These are phyloP conservation scores for Pythium insidiosum DNA, from an alignment of 352 stramenopile genomes.

Conservation along the genomic window DNA sequence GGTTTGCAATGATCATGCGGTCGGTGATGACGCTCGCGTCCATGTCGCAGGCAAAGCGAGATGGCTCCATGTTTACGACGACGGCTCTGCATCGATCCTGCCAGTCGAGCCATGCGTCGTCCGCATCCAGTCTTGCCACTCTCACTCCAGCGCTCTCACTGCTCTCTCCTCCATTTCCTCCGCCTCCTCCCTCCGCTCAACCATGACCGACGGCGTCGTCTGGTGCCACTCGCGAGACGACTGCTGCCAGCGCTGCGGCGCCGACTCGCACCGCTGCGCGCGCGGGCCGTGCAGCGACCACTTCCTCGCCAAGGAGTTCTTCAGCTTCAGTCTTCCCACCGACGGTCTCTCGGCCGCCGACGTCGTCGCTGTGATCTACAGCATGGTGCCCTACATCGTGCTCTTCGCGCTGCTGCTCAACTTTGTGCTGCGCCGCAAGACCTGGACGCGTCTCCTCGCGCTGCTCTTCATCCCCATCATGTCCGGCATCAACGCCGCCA, in stretches of 20 bases:
- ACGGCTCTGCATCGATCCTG: no score
- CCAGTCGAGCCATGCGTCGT: no score
- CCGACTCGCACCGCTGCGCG: constrained; percentile 33
- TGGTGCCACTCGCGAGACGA: constrained; percentile 3
- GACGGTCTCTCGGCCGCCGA: constrained; percentile 36
- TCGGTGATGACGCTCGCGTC: no score
- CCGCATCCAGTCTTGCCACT: no score
- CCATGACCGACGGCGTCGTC: no score
- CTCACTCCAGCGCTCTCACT: no score
- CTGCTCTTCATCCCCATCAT: constrained; percentile 45
- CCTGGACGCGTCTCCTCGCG: constrained; percentile 34
- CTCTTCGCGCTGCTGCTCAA: constrained; percentile 28
- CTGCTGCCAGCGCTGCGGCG: constrained; percentile 39
- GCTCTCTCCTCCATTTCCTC: no score
- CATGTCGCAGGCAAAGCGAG: no score
- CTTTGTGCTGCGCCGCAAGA: constrained; percentile 29
- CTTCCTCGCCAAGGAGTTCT: constrained; percentile 30
- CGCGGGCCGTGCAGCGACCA: constrained; percentile 42
- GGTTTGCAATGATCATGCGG: no score
- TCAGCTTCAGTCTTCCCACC: constrained; percentile 37
- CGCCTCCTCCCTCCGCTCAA: no score
- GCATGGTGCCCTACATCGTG: constrained; percentile 49
- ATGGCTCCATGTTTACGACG: no score
- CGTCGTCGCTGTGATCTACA: constrained; percentile 38
- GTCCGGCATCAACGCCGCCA: constrained; percentile 26